Evolutionary conservation across 352 stramenopile species (phyloP), one percentile per base, ranked within the genome.

Genomic region (Elongisporangium anandrum): DNA sequence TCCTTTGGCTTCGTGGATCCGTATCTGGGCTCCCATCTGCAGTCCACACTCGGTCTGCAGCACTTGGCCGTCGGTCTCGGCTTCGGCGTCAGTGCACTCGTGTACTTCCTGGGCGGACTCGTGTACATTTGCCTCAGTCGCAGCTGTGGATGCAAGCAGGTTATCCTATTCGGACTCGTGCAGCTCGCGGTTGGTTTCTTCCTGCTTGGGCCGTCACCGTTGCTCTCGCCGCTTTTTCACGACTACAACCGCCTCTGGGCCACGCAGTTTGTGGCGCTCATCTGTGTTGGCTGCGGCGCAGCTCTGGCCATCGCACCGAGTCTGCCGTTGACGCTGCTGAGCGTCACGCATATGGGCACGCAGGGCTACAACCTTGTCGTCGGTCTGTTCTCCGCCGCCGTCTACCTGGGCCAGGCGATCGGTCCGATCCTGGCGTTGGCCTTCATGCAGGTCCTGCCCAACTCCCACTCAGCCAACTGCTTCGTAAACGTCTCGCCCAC

Each of bases 1-100:
- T 81, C 77, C 17, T 89, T 91, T 54, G 81, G 81, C 7, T 85
- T 91, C 57, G 86, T 91, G 38, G 81, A 91, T 23, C 81, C 79
- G 38, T 81, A 83, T 49, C 60, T 91, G 24, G 79, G 81, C 39
- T 69, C 72, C 7, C 81, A 91, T 55, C 57, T 91, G 34, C 66
- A 88, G 60, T 74, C 69, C 23, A 70, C 82, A 34, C 65, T 91
- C 24, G 81, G 79, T 1, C 79, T 67, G 1, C 73, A 88, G 61
- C 73, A 89, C 64, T 50, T 87, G 21, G 75, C 75, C 3, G 61
- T 91, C n/a, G 79, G 81, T 10, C 60, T 88, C 41, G 81, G 77
- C 23, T 91, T 91, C 61, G 77, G 68, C 1, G 55, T 91, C 16
- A 87, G 73, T 29, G 79, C 81, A 19, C 66, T 91, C 51, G 72